phyloP scores from a whole-genome alignment of 768 basidiomycete species.

The Podaxis mareebaensis region DNA sequence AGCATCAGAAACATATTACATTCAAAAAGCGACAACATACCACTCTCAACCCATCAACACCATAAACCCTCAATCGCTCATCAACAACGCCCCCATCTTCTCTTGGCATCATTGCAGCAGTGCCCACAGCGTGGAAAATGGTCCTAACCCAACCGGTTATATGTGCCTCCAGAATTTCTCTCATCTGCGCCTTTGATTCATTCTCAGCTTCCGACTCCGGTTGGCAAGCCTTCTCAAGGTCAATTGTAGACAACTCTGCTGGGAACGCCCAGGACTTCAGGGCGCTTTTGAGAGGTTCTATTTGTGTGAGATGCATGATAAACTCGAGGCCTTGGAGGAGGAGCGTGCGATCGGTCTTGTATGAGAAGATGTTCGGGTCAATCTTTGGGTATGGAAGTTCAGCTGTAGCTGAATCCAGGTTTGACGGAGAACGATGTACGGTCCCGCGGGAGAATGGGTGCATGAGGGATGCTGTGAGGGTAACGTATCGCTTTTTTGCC shows the following conservation, averaged over 20 bases:
- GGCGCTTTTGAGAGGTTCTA: conserved; percentile 12
- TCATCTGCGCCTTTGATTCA: neutral
- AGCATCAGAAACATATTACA: neutral
- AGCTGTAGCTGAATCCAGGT: neutral
- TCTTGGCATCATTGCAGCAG: conserved; percentile 29
- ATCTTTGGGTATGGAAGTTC: neutral
- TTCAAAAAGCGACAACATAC: conserved; percentile 25
- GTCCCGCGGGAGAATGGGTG: conserved; percentile 41
- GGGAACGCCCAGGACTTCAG: conserved; percentile 1
- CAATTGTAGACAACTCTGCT: conserved; percentile 6
- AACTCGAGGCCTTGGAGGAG: conserved; percentile 21
- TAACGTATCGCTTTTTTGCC: conserved; percentile 8
- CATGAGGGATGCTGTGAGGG: conserved; percentile 23
- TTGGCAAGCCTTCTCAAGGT: conserved; percentile 9
- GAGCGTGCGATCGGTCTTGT: conserved; percentile 20
- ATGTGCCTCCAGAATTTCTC: neutral
- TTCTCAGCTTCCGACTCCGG: conserved; percentile 12
- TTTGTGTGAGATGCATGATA: conserved; percentile 14
- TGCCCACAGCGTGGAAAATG: conserved; percentile 21
- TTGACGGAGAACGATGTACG: conserved; percentile 23
- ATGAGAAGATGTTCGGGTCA: conserved; percentile 14
- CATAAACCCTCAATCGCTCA: conserved; percentile 31
- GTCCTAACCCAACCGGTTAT: conserved; percentile 1
- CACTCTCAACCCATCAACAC: conserved; percentile 31
- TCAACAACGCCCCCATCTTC: conserved; percentile 35